Base-by-base conservation (phyloP, 768 basidiomycete species). In the Pleurotus sapidus region DNA sequence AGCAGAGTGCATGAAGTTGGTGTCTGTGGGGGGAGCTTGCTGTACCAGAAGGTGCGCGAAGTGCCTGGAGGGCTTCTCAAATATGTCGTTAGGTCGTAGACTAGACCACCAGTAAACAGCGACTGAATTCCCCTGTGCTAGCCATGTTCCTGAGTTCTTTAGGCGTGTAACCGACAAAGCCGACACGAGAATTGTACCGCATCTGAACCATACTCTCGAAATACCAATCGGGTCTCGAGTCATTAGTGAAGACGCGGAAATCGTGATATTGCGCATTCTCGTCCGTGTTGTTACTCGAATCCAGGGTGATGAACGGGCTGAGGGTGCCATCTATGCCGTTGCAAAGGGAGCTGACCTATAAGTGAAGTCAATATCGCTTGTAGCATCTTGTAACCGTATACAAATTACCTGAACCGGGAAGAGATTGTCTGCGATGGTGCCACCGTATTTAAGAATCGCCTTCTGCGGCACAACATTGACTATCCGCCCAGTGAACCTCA, bases 211-310 rank as follows among this genome's bases (percentile, higher is more conserved):
- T 98, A 58, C 77, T 79, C 74, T 98, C 90, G 62, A 91, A 95
- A 71, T 98, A 99, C 97, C 97, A 99, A 67, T 99, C 97, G 0
- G 97, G 96, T 7, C 97, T 84, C 0, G 89, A 88, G 66, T 98
- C 96, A 58, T 87, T 89, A 37, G 87, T 89, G 67, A 79, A 87
- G 0, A 87, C 88, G 15, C 96, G 90, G 84, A 99, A 99, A 68
- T 99, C 96, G 69, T 98, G 97, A 69, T 98, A 99, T 64, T 85
- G 78, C 0, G 89, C 77, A 64, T 95, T 90, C 15, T 74, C 66
- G 60, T 91, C 88, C 18, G 88, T 84, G 66, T 82, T 81, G 74
- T 98, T 99, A 61, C 77, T 77, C 5, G 90, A 82, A 64, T 86
- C 83, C 60, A 96, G 78, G 1, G 81, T 79, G 18, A 99, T 85